Evolutionary conservation across 169 alveolate species (phyloP).

Genomic region (Eimeria mitis): DNA sequence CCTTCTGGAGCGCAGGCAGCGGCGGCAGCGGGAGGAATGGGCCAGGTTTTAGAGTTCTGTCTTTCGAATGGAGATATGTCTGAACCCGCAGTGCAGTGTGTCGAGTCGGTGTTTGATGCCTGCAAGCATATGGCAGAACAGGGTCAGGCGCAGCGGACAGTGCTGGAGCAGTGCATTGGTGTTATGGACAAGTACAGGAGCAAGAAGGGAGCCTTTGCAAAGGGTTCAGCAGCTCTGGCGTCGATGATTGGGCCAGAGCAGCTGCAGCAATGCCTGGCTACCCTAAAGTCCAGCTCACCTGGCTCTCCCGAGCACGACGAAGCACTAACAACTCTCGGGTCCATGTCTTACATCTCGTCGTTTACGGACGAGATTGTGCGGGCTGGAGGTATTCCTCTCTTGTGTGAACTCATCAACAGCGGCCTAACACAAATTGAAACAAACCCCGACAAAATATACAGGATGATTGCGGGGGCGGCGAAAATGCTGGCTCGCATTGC

Average conservation of each 20-base stretch:
- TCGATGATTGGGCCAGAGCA: slow-evolving; percentile 93
- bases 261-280: slow-evolving; percentile 90
- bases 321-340: slow-evolving; percentile 92
- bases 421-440: slow-evolving; percentile 90
- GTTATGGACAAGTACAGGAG: slow-evolving; percentile 80
- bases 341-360: slow-evolving; percentile 94
- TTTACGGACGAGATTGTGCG: slow-evolving; percentile 93
- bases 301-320: slow-evolving; percentile 93
- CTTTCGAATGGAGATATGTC: slow-evolving; percentile 78
- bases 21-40: slow-evolving; percentile 85
- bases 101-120: slow-evolving; percentile 76
- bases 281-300: slow-evolving; percentile 90
- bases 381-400: slow-evolving; percentile 93
- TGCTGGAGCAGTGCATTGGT: slow-evolving; percentile 75
- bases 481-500: slow-evolving; percentile 93
- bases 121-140: slow-evolving; percentile 66
- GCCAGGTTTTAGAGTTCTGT: slow-evolving; percentile 65
- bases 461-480: slow-evolving; percentile 92
- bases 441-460: slow-evolving; percentile 89
- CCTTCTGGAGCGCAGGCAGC: slow-evolving; percentile 85
- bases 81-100: slow-evolving; percentile 75
- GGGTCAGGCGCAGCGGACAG: slow-evolving; percentile 61
- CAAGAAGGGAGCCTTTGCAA: slow-evolving; percentile 84
- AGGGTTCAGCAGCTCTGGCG: slow-evolving; percentile 94
- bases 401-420: slow-evolving; percentile 92